Conservation (phyloP, 2,329 filamentous ascomycete genomes). For the Fusarium chlamydosporum region DNA sequence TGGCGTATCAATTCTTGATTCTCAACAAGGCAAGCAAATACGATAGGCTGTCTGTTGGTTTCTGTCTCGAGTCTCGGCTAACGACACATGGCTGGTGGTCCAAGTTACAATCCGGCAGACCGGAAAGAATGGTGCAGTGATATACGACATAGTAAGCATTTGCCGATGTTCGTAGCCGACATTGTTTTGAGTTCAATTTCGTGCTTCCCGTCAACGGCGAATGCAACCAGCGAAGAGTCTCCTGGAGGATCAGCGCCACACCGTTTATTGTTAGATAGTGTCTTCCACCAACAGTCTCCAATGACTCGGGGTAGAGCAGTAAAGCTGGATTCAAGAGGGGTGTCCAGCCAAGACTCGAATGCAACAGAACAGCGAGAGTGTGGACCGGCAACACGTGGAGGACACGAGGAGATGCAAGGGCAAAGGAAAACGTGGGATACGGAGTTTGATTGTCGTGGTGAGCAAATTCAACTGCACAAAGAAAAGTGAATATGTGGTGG, state of each 20-base stretch:
- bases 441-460: slow-evolving; percentile 29
- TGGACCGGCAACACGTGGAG: slow-evolving; percentile 45
- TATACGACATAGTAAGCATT: not conserved
- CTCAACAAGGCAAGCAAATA: not conserved
- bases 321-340: slow-evolving; percentile 11
- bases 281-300: slow-evolving; percentile 7
- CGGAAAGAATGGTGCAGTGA: not conserved
- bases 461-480: slow-evolving; percentile 3
- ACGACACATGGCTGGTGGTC: slow-evolving; percentile 11
- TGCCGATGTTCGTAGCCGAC: not conserved
- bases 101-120: slow-evolving; percentile 2
- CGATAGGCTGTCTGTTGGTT: not conserved
- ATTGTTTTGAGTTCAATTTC: slow-evolving; percentile 1
- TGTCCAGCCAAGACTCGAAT: slow-evolving; percentile 6
- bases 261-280: slow-evolving; percentile 5
- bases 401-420: slow-evolving; percentile 39
- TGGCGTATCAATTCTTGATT: slow-evolving; percentile 7
- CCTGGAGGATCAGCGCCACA: slow-evolving; percentile 19
- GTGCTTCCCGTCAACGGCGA: not conserved
- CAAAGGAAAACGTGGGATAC: slow-evolving; percentile 35
- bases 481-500: slow-evolving; percentile 7
- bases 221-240: slow-evolving; percentile 16
- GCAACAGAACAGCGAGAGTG: not conserved
- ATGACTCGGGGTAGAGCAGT: not conserved
- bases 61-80: slow-evolving; percentile 19